Base-by-base conservation (phyloP, 768 basidiomycete genomes). In the Nidularia pulvinata region DNA sequence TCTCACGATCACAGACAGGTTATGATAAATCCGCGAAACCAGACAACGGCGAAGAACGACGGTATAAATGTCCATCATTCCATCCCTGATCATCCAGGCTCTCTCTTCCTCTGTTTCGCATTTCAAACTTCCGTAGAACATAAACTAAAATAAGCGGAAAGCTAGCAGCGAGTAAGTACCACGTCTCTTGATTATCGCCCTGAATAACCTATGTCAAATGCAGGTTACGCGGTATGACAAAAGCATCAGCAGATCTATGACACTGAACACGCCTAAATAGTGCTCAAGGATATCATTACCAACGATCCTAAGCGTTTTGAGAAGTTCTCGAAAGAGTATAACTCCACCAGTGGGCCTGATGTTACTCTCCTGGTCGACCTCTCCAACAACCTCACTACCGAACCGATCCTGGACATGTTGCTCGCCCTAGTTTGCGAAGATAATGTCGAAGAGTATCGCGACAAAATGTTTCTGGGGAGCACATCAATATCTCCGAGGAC, bases 401-500 rank as follows among this genome's bases (percentile, higher is more conserved):
- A 91, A 65, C 85, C 91, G 52, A 86, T 98, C 72, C 80, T 95
- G 57, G 72, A 80, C 37, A 80, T 84, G 4, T 86, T 98, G 47
- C 78, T 98, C 59, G 68, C 77, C 11, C 86, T 99, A 54, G 93
- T 86, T 30, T 80, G 84, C 54, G 96, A 98, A 71, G 95, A 95
- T 32, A 73, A 84, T 47, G 84, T 98, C 53, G 94, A 97, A 81
- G 65, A 78, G 19, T 84, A 81, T 67, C 84, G 95, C 50, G 90
- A 98, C 70, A 86, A 85, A 72, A 97, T 98, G 95, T 98, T 96
- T 71, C 88, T 1, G 96, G 97, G 45, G 86, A 91, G 69, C 97
- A 97, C 71, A 98, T 98, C 81, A 98, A 98, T 78, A 98, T 95
- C 14, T 95, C 94, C 22, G n/a, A n/a, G n/a, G n/a, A n/a, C n/a